Base-by-base conservation (phyloP, 192 early-diverging fungal genomes). In the Linnemannia schmuckeri region DNA sequence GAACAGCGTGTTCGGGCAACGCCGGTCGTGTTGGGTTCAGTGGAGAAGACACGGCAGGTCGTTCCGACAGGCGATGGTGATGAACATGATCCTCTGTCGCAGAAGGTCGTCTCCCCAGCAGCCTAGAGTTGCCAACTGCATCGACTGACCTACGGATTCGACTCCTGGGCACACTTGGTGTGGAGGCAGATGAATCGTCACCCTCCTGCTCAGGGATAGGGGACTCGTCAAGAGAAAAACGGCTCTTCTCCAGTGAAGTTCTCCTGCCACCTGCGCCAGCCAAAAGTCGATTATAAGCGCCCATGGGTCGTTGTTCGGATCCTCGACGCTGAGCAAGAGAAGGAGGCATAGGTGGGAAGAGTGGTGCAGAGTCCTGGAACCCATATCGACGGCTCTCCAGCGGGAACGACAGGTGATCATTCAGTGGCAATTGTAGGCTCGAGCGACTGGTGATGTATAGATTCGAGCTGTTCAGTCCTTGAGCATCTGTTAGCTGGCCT, bases 321-420 rank as follows among this genome's bases (percentile, higher is more conserved):
- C 30, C 61, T 12, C 44, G 33, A 12, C 27, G 54, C 41, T 71
- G 33, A 1, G 37, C 35, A 10, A 66, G 77, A 22, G 77, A 70
- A 27, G 70, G 37, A 22, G 66, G 77, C n/a, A 54, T 22, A 0
- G 70, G 40, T 8, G 70, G 77, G 27, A 72, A 79, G n/a, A 70
- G 77, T 4, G 77, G 37, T 17, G 70, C 38, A 15, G 77, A 72
- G 40, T 79, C 77, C 69, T 79, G 77, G 52, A 79, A 8, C 8
- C 77, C 77, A n/a, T 79, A 79, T 27, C 77, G 44, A 2, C 77
- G 46, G 35, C 5, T 79, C 24, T 79, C 77, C 20, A 54, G 46
- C 2, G 77, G 77, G 35, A 79, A 79, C 4, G 77, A 79, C 18
- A 79, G 70, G 27, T 79, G 77, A 30, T 79, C 70, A 20, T 79